Evolutionary conservation across 1,284 basidiomycete species (phyloP).

Genomic region (Fistulinella staudtii): DNA sequence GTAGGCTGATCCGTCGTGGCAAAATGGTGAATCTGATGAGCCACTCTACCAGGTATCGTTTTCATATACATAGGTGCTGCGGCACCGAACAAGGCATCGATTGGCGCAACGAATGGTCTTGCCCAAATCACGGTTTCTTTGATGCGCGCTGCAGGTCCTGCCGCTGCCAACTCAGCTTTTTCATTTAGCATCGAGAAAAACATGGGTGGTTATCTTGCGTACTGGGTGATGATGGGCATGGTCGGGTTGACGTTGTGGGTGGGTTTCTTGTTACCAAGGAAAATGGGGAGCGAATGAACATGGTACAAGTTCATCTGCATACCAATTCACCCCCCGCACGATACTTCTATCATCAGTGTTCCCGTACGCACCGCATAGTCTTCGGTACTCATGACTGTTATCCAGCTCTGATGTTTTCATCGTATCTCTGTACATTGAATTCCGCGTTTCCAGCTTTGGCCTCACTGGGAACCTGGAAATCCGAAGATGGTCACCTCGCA

Average conservation of each 20-base stretch:
- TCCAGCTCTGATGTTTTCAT: too few species aligned
- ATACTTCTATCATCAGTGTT: too few species aligned
- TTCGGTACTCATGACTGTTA: too few species aligned
- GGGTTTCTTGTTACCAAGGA: background rate
- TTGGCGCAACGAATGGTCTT: conserved; percentile 62
- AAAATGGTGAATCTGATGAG: background rate
- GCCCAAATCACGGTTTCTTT: conserved; percentile 39
- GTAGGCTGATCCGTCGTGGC: background rate
- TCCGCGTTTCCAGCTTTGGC: too few species aligned
- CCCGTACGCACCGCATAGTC: too few species aligned
- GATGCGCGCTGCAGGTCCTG: conserved; percentile 54
- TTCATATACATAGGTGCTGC: background rate
- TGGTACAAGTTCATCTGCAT: too few species aligned
- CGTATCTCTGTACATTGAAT: too few species aligned
- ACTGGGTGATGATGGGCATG: background rate
- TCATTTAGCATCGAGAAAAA: conserved; percentile 35
- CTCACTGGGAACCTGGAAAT: too few species aligned
- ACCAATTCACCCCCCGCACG: too few species aligned
- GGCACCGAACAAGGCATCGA: conserved; percentile 41
- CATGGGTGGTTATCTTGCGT: background rate
- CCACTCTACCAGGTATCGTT: background rate
- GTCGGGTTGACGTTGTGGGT: background rate
- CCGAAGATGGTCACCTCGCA: too few species aligned
- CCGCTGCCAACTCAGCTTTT: conserved; percentile 38
- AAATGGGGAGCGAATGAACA: too few species aligned